phyloP scores from a whole-genome alignment of 164 flowering plant species.

The Paratinospora sagittata region DNA sequence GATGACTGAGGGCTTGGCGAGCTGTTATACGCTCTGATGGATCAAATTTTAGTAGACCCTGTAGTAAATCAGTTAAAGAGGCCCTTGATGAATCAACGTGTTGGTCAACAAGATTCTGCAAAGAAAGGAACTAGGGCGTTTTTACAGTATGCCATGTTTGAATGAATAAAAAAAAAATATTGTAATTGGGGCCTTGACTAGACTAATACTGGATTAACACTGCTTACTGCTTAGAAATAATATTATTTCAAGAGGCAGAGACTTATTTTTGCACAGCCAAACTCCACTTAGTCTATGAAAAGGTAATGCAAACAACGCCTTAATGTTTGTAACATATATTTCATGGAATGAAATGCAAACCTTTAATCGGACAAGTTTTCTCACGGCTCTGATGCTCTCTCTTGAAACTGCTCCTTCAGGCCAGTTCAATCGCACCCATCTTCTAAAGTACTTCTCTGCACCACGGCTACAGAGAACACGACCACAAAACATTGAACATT shows the following conservation, averaged over 20 bases:
- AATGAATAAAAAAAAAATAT: too few species aligned
- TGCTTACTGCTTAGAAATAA: too few species aligned
- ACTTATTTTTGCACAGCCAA: too few species aligned
- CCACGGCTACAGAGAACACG: conserved; percentile 35
- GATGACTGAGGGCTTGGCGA: conserved; percentile 63
- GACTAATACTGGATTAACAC: too few species aligned
- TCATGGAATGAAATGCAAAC: conserved; percentile 21
- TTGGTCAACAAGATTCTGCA: conserved; percentile 53
- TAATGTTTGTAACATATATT: background rate
- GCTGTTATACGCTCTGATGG: conserved; percentile 71
- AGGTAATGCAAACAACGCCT: too few species aligned
- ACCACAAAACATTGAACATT: background rate
- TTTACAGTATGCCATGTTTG: too few species aligned
- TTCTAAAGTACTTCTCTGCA: conserved; percentile 59
- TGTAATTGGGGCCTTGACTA: too few species aligned
- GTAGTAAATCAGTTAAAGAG: conserved; percentile 43
- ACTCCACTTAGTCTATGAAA: too few species aligned
- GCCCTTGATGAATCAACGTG: conserved; percentile 37
- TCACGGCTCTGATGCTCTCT: conserved; percentile 75
- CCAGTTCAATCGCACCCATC: conserved; percentile 64
- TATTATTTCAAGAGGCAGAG: too few species aligned
- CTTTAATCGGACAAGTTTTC: conserved; percentile 58
- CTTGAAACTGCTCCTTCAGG: conserved; percentile 87
- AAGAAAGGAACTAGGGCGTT: conserved; percentile 2
- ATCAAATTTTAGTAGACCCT: conserved; percentile 60